Evolutionary conservation across 2,329 filamentous ascomycete genomes (phyloP).

Genomic region (Dichotomopilus funicola): DNA sequence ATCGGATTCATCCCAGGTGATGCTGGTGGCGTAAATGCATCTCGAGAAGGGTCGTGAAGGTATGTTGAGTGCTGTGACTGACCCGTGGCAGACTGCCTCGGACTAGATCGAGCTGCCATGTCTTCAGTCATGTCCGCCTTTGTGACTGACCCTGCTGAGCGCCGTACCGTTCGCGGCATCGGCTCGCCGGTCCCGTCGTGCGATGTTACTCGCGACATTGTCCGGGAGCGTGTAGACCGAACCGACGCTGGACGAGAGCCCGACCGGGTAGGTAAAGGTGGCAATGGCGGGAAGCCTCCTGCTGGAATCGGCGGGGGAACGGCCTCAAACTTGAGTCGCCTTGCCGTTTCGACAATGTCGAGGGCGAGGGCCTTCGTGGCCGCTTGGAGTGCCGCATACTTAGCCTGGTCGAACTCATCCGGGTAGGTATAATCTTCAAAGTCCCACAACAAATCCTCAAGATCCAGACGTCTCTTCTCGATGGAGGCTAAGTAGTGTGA

Average conservation of each 20-base stretch:
- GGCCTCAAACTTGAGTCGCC: slow-evolving; percentile 28
- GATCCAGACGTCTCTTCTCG: slow-evolving; percentile 25
- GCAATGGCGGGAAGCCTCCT: slow-evolving; percentile 26
- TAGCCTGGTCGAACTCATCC: slow-evolving; percentile 32
- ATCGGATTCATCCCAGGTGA: neutral
- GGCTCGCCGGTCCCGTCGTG: neutral
- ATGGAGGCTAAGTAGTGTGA: slow-evolving; percentile 23
- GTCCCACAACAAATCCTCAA: slow-evolving; percentile 39
- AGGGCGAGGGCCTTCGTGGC: slow-evolving; percentile 37
- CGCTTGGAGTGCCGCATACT: slow-evolving; percentile 33
- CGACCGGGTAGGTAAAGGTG: slow-evolving; percentile 21
- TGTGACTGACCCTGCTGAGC: no score
- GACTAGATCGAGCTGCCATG: neutral
- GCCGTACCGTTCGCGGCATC: neutral
- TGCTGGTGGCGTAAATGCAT: slow-evolving; percentile 5
- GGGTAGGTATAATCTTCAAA: slow-evolving; percentile 38
- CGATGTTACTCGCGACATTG: neutral
- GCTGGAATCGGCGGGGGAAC: slow-evolving; percentile 8
- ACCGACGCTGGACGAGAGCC: slow-evolving; percentile 6
- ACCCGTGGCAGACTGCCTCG: neutral
- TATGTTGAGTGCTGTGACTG: neutral
- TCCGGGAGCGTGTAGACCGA: slow-evolving; percentile 1
- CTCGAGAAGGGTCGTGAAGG: neutral
- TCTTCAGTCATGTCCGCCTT: neutral
- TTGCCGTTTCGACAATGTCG: slow-evolving; percentile 33